phyloP scores from a whole-genome alignment of 768 basidiomycete genomes.

The Dacryopinax spathularia region DNA sequence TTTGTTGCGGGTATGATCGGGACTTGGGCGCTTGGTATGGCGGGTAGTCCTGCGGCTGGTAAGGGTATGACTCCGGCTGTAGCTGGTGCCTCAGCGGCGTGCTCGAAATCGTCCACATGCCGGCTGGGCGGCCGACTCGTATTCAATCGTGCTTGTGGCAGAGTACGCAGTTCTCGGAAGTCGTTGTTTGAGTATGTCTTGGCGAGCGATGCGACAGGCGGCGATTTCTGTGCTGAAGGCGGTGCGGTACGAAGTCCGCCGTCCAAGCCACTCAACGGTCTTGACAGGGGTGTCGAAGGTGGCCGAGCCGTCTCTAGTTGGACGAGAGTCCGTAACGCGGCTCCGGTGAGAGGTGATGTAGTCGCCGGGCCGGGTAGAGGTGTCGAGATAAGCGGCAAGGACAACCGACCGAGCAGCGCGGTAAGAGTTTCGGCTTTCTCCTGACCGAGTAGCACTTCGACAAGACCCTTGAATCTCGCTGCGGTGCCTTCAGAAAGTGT shows the following conservation, averaged over 20 bases:
- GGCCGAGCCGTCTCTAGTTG: background rate
- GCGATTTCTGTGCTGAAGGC: background rate
- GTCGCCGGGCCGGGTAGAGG: background rate
- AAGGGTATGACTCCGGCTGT: background rate
- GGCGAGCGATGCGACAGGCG: conserved; percentile 31
- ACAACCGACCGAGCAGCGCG: background rate
- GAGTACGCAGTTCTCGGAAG: conserved; percentile 59
- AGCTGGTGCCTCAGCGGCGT: background rate
- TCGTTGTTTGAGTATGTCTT: conserved; percentile 73
- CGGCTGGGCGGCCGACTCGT: conserved; percentile 76
- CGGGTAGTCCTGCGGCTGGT: background rate
- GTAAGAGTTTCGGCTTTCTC: background rate
- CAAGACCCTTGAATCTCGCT: background rate
- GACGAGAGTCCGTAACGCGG: background rate
- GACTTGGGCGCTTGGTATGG: background rate
- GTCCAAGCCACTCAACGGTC: background rate
- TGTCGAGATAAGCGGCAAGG: background rate
- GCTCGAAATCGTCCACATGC: conserved; percentile 44
- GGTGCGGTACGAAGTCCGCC: background rate
- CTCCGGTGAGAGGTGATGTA: background rate
- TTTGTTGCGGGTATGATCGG: background rate
- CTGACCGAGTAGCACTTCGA: background rate
- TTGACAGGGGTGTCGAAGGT: background rate
- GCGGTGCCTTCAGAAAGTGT: background rate
- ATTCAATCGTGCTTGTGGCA: conserved; percentile 57